These are phyloP conservation scores for Fusarium sp. DNA, from an alignment of 2,329 filamentous ascomycete genomes.

Conservation along the genomic window DNA sequence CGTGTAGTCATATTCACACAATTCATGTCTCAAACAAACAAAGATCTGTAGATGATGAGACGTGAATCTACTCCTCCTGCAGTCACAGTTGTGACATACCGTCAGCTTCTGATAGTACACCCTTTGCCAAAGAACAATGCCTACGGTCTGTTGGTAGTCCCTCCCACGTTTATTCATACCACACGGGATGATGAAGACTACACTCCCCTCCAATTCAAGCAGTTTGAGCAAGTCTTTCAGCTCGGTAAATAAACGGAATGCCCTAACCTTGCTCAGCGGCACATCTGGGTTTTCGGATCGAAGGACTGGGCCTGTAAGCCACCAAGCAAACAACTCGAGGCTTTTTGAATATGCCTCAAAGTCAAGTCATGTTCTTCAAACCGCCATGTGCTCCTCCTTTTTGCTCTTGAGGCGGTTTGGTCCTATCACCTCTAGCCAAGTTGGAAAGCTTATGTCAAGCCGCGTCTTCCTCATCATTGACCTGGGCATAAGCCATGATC, in stretches of 20 bases:
- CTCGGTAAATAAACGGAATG: not conserved
- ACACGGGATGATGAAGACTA: not conserved
- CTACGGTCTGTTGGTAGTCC: not conserved
- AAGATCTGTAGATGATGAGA: not conserved
- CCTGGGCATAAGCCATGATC: not conserved
- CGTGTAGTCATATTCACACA: not conserved
- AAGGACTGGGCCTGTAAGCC: not conserved
- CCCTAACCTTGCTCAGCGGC: not conserved
- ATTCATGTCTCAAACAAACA: not conserved
- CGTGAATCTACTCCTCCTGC: not conserved
- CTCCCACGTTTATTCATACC: conserved; percentile 12
- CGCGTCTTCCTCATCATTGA: not conserved
- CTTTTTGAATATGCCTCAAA: not conserved
- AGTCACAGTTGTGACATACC: not conserved
- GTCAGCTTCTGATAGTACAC: not conserved
- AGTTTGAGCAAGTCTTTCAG: not conserved
- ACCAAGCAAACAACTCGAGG: conserved; percentile 5
- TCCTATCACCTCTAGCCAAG: not conserved
- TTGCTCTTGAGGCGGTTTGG: not conserved
- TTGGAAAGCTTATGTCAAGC: not conserved
- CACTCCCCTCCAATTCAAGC: conserved; percentile 12
- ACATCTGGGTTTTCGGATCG: not conserved
- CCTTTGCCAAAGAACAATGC: conserved; percentile 13
- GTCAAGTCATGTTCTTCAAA: not conserved
- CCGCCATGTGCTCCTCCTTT: not conserved